Conservation (phyloP, 192 early-diverging fungal genomes). For the Backusella tarrabulga region DNA sequence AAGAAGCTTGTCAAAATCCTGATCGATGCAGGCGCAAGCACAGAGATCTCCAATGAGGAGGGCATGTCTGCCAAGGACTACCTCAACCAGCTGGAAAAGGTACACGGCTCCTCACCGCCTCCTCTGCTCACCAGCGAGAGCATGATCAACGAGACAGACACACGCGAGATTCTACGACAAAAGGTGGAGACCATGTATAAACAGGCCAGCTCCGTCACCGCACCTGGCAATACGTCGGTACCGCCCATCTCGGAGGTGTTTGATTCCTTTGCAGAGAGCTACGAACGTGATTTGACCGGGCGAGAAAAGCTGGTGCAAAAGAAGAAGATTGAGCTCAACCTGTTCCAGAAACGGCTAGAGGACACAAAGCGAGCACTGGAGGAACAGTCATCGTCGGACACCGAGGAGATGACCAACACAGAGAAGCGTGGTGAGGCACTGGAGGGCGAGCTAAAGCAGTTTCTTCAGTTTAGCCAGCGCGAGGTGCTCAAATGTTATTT, state of each 20-base stretch:
- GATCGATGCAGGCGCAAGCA: slow-evolving; percentile 55
- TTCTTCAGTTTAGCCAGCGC: slow-evolving; percentile 36
- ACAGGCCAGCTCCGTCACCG: not conserved
- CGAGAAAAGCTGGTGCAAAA: slow-evolving; percentile 44
- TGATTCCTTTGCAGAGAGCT: slow-evolving; percentile 42
- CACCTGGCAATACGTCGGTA: not conserved
- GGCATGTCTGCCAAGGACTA: slow-evolving; percentile 15
- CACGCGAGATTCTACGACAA: slow-evolving; percentile 1
- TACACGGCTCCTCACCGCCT: not conserved
- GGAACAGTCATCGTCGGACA: slow-evolving; percentile 29
- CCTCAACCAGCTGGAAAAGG: not conserved
- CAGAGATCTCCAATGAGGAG: slow-evolving; percentile 12
- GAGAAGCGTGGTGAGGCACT: slow-evolving; percentile 33
- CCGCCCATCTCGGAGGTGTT: slow-evolving; percentile 43
- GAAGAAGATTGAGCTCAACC: slow-evolving; percentile 32
- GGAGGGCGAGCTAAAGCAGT: slow-evolving; percentile 26
- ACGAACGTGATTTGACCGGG: slow-evolving; percentile 42
- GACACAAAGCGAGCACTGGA: slow-evolving; percentile 28
- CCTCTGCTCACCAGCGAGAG: not conserved
- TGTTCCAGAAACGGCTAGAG: slow-evolving; percentile 30
- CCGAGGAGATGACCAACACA: slow-evolving; percentile 17
- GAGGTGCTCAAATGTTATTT: slow-evolving; percentile 29
- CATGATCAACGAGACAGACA: not conserved
- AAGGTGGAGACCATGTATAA: slow-evolving; percentile 21
- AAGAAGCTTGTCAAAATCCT: slow-evolving; percentile 60